Base-by-base conservation (phyloP, 805 yeast species). In the Ogataea glucozyma region DNA sequence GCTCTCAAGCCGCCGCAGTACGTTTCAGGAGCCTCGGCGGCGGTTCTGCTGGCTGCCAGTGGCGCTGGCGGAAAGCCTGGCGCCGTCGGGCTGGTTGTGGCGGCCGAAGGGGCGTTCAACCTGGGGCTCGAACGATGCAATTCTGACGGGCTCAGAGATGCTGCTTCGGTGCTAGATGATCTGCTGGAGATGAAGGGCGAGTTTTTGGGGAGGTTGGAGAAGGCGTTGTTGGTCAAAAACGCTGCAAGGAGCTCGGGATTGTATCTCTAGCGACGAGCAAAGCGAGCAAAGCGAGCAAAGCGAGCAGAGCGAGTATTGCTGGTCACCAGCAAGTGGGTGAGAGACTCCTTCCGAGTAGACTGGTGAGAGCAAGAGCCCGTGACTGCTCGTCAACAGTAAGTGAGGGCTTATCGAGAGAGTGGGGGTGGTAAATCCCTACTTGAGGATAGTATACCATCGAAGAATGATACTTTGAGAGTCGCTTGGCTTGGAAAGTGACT, bases 1-100 rank as follows among this genome's bases (percentile, higher is more conserved):
- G 33, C 36, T 8, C 58, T 76, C 48, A 61, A 54, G 34, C 81
- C 82, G 1, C 82, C 82, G 0, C 73, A 71, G 50, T 67, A 68
- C 31, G 53, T 75, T 26, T 71, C 79, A 1, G 81, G 80, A 0
- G 60, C 67, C 8, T 47, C 65, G 1, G 79, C 72, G 0, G 59
- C 78, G 0, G 29, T 74, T 7, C 46, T 62, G 1, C 61, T 78
- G 1, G 64, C 58, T 18, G 43, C 61, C 4, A 53, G 45, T n/a
- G n/a, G n/a, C n/a, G n/a, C n/a, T n/a, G n/a, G n/a, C 14, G 41
- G 46, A 5, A 31, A 23, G 3, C 31, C 46, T 2, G 41, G 42
- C 4, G 40, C 36, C n/a, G 33, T 54, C 22, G 46, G 43, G n/a
- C 34, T 62, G 1, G 42, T 49, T 6, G 48, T 73, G 38, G 68